Base-by-base conservation (phyloP, 768 basidiomycete species). In the Agrocybe chaxingu region DNA sequence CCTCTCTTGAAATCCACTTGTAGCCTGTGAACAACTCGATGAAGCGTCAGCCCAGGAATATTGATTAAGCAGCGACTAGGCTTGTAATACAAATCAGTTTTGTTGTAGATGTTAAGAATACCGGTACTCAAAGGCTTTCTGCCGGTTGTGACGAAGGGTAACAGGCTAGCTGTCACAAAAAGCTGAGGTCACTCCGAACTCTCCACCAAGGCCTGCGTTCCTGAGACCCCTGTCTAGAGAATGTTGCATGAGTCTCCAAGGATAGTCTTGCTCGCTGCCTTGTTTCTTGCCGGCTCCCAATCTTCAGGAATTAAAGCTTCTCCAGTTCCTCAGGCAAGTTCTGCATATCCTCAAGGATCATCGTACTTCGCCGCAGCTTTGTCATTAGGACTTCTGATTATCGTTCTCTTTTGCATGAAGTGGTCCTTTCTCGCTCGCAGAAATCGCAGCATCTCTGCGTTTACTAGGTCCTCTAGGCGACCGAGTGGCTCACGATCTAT, bases 371-470 rank as follows among this genome's bases (percentile, higher is more conserved):
- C 45, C 3, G 45, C 47, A 12, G 38, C 57, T 16, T 34, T 58
- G 3, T 12, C 54, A 18, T 39, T 58, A 8, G 16, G 48, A 36
- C 38, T 43, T 6, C 30, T 54, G 24, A 24, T 64, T 16, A 33
- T 43, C 42, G 47, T 58, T 51, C 48, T 64, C 7, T 57, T 64
- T 37, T 13, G 43, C 31, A 40, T 45, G 9, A 64, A 62, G 47
- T 59, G 55, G 52, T 13, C 50, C 3, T 64, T 58, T 42, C 51
- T 59, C 13, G 35, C 50, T 33, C 54, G 47, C n/a, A 55, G 61
- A 16, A 37, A 36, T 36, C 47, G n/a, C 24, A 9, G 32, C 19
- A 18, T 24, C 30, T 8, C 18, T 13, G 8, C 19, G 9, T 32
- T 19, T 38, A 9, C 33, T 12, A 24, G 42, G 29, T 24, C 31